Evolutionary conservation across 108 stramenopile genomes (phyloP).

Genomic region (Cylindrotheca closterium): DNA sequence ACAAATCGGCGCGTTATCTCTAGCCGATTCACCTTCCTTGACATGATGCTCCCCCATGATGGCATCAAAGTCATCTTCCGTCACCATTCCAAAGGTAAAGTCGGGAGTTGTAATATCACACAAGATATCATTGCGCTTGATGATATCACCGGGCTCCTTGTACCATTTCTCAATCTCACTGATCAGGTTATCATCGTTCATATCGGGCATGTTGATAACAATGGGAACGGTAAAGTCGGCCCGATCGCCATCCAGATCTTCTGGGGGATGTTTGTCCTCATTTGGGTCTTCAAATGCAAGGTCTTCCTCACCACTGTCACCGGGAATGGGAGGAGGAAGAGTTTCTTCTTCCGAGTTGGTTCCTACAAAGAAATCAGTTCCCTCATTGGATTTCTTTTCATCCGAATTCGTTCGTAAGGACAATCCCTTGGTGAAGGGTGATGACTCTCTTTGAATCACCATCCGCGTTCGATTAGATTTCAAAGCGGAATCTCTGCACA

Average conservation of each 20-base stretch:
- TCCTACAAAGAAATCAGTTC: too few species aligned
- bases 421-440: too few species aligned
- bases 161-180: constrained; percentile 34
- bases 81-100: constrained; percentile 59
- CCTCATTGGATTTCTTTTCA: too few species aligned
- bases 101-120: constrained; percentile 54
- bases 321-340: too few species aligned
- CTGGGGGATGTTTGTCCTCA: neutral
- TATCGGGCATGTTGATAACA: constrained; percentile 30
- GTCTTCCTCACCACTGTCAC: neutral
- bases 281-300: neutral
- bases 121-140: constrained; percentile 36
- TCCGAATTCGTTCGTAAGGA: too few species aligned
- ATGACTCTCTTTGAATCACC: too few species aligned
- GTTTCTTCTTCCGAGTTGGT: too few species aligned
- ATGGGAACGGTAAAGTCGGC: constrained; percentile 22
- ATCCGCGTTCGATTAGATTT: too few species aligned
- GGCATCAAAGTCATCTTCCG: constrained; percentile 46
- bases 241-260: constrained; percentile 7
- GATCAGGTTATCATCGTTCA: constrained; percentile 2
- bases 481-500: too few species aligned
- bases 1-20: constrained; percentile 26
- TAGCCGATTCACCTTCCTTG: constrained; percentile 17
- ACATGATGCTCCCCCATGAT: constrained; percentile 47
- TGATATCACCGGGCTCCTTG: constrained; percentile 45